Evolutionary conservation across 2,329 filamentous ascomycete species (phyloP).

Genomic region (Diaporthe sp.): DNA sequence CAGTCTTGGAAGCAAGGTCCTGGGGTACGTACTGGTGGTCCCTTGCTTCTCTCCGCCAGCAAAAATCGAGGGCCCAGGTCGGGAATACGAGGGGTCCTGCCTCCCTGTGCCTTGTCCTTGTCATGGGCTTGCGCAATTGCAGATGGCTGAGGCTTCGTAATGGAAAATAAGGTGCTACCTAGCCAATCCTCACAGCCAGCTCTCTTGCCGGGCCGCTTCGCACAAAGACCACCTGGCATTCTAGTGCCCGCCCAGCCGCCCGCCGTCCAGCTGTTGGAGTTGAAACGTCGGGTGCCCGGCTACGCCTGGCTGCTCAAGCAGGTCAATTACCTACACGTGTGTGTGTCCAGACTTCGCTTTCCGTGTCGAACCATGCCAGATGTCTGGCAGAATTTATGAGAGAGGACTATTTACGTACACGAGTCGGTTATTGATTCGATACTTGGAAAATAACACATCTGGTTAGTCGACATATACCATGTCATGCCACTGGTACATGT

Average conservation of each 20-base stretch:
- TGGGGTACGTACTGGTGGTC: constrained; percentile 10
- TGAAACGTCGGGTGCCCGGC: constrained; percentile 18
- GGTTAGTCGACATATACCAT: neutral
- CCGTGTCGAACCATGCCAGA: neutral
- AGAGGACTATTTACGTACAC: constrained; percentile 19
- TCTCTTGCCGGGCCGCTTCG: neutral
- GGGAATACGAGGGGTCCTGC: constrained; percentile 36
- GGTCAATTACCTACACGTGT: neutral
- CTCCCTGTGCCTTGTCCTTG: constrained; percentile 10
- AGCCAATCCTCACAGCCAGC: neutral
- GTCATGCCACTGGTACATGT: neutral
- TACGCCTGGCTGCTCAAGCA: neutral
- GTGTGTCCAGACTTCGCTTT: too few species aligned
- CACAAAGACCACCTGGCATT: constrained; percentile 8
- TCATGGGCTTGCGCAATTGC: constrained; percentile 31
- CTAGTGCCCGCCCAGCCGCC: neutral
- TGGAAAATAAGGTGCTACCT: constrained; percentile 24
- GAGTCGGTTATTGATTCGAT: neutral
- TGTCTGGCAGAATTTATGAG: neutral
- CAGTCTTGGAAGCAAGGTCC: constrained; percentile 14
- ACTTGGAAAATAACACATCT: neutral
- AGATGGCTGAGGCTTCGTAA: constrained; percentile 32
- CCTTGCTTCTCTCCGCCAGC: constrained; percentile 14
- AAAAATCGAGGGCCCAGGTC: constrained; percentile 14
- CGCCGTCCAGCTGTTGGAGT: neutral